Percentiles rank a stretch among this genome's conserved stretches.
phyloP scores from a whole-genome alignment of 148 eudicot genomes.

The Cornus kousa region DNA sequence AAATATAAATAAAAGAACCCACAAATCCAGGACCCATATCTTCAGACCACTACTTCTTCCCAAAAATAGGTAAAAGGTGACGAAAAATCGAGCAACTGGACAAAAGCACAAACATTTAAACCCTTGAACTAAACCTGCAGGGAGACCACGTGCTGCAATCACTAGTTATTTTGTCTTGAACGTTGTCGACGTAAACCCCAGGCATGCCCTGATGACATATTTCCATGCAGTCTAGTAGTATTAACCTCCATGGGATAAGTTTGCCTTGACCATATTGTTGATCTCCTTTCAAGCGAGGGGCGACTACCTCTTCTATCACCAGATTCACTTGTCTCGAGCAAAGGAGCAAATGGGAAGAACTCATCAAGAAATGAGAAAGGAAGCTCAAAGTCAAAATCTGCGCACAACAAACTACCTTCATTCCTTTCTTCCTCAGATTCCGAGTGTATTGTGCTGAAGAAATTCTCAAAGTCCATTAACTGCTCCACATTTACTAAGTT shows the following conservation, averaged over 20 bases:
- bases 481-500: no score
- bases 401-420: not conserved
- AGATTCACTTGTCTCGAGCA: not conserved
- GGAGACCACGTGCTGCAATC: not conserved
- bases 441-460: not conserved
- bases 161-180: not conserved
- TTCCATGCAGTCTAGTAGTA: not conserved
- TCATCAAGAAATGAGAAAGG: not conserved
- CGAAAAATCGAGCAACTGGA: not conserved
- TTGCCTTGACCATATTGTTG: not conserved
- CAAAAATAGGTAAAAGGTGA: not conserved
- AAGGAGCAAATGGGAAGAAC: not conserved
- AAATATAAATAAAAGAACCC: no score
- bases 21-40: not conserved
- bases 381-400: not conserved
- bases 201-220: not conserved
- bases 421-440: not conserved
- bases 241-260: not conserved
- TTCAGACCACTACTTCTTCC: not conserved
- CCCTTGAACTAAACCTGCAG: not conserved
- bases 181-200: not conserved
- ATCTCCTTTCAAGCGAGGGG: not conserved
- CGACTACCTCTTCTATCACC: not conserved
- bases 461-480: not conserved
- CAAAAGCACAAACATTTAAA: not conserved